These are phyloP conservation scores for Penicillium arizonense DNA, from an alignment of 495 filamentous ascomycete genomes.

Conservation along the genomic window DNA sequence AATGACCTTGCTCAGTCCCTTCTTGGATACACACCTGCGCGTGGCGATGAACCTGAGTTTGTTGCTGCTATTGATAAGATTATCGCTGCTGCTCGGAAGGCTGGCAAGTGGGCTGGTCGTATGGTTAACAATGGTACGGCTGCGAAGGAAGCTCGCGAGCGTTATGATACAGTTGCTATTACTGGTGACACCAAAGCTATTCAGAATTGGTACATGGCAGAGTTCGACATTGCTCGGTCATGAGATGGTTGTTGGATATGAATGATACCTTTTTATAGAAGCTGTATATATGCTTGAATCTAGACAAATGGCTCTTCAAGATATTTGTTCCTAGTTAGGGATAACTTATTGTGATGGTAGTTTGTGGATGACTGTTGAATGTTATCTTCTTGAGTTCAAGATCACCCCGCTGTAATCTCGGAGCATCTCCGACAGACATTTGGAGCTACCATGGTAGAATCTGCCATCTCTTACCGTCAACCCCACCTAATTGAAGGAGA, in stretches of 20 bases:
- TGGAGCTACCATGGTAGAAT: no score
- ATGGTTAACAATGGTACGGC: constrained; percentile 28
- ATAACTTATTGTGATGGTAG: no score
- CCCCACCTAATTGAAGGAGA: no score
- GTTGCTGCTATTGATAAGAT: constrained; percentile 30
- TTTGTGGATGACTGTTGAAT: no score
- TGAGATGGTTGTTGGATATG: constrained; percentile 3
- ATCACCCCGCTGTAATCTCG: no score
- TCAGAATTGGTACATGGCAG: constrained; percentile 36
- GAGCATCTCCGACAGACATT: no score
- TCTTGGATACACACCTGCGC: constrained; percentile 26
- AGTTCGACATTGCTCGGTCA: constrained; percentile 32
- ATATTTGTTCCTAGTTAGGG: background rate
- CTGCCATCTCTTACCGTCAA: no score
- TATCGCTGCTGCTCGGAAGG: constrained; percentile 28
- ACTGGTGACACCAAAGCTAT: constrained; percentile 34
- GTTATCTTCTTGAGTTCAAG: no score
- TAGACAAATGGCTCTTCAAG: background rate
- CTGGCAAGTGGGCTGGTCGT: constrained; percentile 32
- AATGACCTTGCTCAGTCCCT: constrained; percentile 33
- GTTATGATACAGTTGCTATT: constrained; percentile 33
- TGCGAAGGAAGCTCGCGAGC: constrained; percentile 23
- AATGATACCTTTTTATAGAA: background rate
- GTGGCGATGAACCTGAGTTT: constrained; percentile 34
- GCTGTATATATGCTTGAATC: background rate